phyloP scores from a whole-genome alignment of 2,329 filamentous ascomycete species.

The Fusarium sp. region DNA sequence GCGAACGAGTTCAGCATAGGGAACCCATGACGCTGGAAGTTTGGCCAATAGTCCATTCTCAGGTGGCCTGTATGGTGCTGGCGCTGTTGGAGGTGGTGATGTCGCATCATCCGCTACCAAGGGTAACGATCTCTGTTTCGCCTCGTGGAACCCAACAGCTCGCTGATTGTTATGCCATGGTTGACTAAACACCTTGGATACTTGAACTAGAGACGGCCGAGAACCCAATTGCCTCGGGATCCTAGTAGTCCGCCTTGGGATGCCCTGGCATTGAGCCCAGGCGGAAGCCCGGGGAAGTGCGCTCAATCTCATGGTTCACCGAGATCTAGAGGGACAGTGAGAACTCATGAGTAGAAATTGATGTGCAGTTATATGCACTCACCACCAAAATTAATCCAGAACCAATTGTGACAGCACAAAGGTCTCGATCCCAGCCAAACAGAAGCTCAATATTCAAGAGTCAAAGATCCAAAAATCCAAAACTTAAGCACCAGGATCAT shows the following conservation, averaged over 20 bases:
- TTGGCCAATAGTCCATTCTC: constrained; percentile 75
- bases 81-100: constrained; percentile 13
- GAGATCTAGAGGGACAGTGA: constrained; percentile 15
- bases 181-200: constrained; percentile 9
- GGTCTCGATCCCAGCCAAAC: constrained; percentile 6
- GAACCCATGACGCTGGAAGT: constrained; percentile 76
- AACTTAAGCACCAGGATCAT: constrained; percentile 19
- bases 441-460: constrained; percentile 2
- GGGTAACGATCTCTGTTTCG: constrained; percentile 28
- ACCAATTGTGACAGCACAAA: neutral
- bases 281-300: constrained; percentile 36
- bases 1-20: constrained; percentile 84
- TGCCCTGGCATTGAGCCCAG: constrained; percentile 35
- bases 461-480: constrained; percentile 20
- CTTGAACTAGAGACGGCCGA: constrained; percentile 11
- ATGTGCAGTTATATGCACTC: constrained; percentile 11
- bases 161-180: constrained; percentile 26
- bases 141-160: constrained; percentile 39
- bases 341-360: constrained; percentile 15
- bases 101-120: constrained; percentile 19
- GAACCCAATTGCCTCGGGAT: constrained; percentile 6
- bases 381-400: constrained; percentile 8
- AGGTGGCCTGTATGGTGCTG: constrained; percentile 71
- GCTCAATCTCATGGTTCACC: constrained; percentile 35
- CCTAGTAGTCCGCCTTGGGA: constrained; percentile 23